These are phyloP conservation scores for Auriscalpium vulgare DNA, from an alignment of 768 basidiomycete genomes.

Conservation along the genomic window DNA sequence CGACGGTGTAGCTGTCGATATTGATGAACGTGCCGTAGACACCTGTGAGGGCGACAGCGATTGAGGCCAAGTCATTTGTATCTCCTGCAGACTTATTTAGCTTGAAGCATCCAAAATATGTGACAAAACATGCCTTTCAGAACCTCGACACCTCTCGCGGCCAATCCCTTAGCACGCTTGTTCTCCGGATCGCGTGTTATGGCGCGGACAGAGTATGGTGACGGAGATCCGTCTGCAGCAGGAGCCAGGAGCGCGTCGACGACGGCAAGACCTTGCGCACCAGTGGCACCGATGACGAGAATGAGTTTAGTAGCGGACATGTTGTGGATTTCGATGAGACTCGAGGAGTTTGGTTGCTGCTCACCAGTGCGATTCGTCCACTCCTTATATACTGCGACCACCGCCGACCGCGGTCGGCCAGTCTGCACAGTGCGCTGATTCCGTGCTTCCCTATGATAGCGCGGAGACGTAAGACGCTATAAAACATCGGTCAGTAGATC, in stretches of 20 bases:
- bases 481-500: too few species aligned
- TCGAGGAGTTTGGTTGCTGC: too few species aligned
- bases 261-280: neutral
- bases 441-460: too few species aligned
- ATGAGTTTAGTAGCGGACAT: neutral
- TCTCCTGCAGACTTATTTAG: neutral
- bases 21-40: conserved; percentile 15
- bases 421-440: too few species aligned
- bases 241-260: neutral
- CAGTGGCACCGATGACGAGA: neutral
- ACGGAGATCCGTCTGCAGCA: neutral
- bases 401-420: too few species aligned
- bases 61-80: conserved; percentile 8
- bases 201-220: neutral
- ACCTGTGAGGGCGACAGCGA: conserved; percentile 2
- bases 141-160: neutral
- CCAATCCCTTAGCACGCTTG: neutral
- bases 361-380: too few species aligned
- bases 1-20: conserved; percentile 13
- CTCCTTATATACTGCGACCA: too few species aligned
- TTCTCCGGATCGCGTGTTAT: neutral
- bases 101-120: neutral
- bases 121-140: neutral
- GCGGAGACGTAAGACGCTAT: too few species aligned
- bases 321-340: too few species aligned